These are phyloP conservation scores for Aspergillus latus DNA, from an alignment of 2,329 filamentous ascomycete species.

Conservation along the genomic window DNA sequence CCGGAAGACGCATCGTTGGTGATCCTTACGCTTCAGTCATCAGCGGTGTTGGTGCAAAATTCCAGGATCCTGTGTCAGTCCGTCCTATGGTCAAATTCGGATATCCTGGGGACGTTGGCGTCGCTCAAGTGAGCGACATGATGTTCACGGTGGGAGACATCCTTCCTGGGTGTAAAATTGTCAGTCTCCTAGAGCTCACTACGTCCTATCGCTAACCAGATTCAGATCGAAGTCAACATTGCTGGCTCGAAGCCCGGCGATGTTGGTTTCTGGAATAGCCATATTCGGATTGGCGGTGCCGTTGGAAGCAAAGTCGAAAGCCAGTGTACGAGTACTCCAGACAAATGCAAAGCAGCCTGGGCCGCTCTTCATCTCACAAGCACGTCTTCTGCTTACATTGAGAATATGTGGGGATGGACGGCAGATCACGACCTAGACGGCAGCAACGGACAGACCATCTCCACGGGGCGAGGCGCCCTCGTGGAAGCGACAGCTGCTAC, in stretches of 20 bases:
- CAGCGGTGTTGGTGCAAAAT: constrained; percentile 50
- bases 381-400: constrained; percentile 52
- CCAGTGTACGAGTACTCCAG: constrained; percentile 35
- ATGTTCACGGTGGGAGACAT: constrained; percentile 52
- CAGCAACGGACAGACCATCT: constrained; percentile 29
- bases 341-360: constrained; percentile 50
- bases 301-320: constrained; percentile 41
- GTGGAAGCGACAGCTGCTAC: constrained; percentile 43
- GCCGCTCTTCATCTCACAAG: constrained; percentile 52
- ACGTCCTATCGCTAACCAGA: neutral
- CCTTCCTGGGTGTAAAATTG: constrained; percentile 44
- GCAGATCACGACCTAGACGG: constrained; percentile 52
- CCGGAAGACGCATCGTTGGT: constrained; percentile 53
- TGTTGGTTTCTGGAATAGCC: constrained; percentile 53
- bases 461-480: constrained; percentile 42
- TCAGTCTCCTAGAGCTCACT: constrained; percentile 2
- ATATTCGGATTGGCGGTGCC: constrained; percentile 50
- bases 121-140: constrained; percentile 53
- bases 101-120: constrained; percentile 48
- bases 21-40: constrained; percentile 53
- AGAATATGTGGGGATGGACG: constrained; percentile 55
- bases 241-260: constrained; percentile 48
- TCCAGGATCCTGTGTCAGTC: constrained; percentile 45
- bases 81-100: constrained; percentile 54
- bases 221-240: constrained; percentile 51